Base-by-base conservation (phyloP, 75 land plant genomes). In the Picea sitchensis region DNA sequence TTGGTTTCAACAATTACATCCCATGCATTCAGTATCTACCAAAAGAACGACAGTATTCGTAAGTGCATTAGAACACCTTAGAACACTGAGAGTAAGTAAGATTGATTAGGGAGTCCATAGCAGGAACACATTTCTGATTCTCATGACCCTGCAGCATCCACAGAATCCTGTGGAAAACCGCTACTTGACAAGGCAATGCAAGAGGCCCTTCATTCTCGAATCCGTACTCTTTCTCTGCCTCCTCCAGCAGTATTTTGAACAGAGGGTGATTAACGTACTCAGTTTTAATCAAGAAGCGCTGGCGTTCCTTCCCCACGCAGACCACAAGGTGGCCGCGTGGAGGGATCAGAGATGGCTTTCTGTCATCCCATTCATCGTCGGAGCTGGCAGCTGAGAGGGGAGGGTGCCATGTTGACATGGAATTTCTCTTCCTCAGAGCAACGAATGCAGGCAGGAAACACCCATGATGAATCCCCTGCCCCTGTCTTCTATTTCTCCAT, bases 141-240 rank as follows among this genome's bases (percentile, higher is more conserved):
- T 51, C 7, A 67, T 67, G 18, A 67, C 38, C 15, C 5, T 31
- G 4, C 38, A 84, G 14, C 61, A 58, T 77, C 79, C 87, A 86
- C 7, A 83, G 76, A 34, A 80, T 65, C 56, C 81, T 86, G 9
- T 80, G 80, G 32, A 86, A 86, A 26, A 80, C 44, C 61, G 77
- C 64, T 3, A 82, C 81, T 30, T 86, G 80, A 67, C 87, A 87
- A 20, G 88, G 86, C 78, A 87, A 77, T 23, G 44, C 44, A 32
- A 87, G 82, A 21, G 81, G 81, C 18, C 77, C 82, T 14, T 72
- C 34, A 18, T 74, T 65, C 1, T 83, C 47, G 63, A 83, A 90
- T 15, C 86, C 92, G 76, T 82, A 90, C 82, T 81, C 88, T 26
- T 88, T 91, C 69, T 76, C 85, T 41, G 95, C 89, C 71, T 79